Evolutionary conservation across 495 filamentous ascomycete species (phyloP), one percentile per base, ranked within the genome.

Genomic region (Chaetomidium leptoderma): DNA sequence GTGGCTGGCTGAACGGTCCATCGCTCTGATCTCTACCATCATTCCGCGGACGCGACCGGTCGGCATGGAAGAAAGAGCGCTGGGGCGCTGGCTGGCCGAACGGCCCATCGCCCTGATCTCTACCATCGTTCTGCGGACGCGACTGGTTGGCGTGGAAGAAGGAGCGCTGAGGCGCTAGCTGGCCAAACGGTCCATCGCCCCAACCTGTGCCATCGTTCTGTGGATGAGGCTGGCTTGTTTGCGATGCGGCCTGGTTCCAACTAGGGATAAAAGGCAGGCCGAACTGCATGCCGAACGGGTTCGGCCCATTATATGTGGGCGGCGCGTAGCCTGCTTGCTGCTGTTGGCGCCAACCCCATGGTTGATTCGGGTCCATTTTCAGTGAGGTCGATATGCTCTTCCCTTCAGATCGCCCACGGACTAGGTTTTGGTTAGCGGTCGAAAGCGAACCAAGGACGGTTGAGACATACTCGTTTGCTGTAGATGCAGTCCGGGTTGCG

Each of bases 231-330:
- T 39, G n/a, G 36, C 16, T n/a, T 39, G 36, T 6, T 8, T 35
- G 30, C 4, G 19, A 4, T 39, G 32, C 3, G 21, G 14, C 23
- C 33, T 39, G 53, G 6, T 6, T 32, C 43, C 53, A 48, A 32
- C 5, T 11, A 9, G 43, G 43, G 24, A 39, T 48, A n/a, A 39
- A 56, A 2, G 53, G 53, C 23, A 23, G 9, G n/a, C 11, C 17
- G 24, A 30, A 50, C 19, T 17, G 54, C 45, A 43, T 57, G 26
- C 54, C 54, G 26, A 49, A 57, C 26, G 44, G 54, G 24, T 42
- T 33, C 24, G 8, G 5, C 13, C 3, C n/a, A 17, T 26, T 33
- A 10, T 24, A 11, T 23, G 37, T 37, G 13, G 53, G 43, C 10
- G 43, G 43, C 14, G 24, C 4, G 6, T 49, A 50, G 30, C 19